Conservation (phyloP, 2,329 filamentous ascomycete genomes). For the Monilinia laxa region DNA sequence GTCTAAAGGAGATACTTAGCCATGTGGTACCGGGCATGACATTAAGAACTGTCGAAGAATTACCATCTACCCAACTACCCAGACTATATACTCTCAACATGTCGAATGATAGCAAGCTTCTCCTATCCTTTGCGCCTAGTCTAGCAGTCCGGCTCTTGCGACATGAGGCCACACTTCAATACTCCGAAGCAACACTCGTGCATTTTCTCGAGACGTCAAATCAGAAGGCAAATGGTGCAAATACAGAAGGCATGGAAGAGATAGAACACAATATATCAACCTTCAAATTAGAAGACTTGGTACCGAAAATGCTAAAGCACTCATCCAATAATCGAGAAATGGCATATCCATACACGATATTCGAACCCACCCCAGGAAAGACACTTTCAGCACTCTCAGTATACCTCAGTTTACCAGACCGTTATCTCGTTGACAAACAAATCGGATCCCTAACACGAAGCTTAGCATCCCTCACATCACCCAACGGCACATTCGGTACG, state of each 20-base stretch:
- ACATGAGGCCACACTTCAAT: slow-evolving; percentile 37
- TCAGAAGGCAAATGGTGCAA: background rate
- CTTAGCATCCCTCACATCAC: slow-evolving; percentile 37
- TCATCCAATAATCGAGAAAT: slow-evolving; percentile 37
- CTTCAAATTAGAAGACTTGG: slow-evolving; percentile 25
- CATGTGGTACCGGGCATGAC: slow-evolving; percentile 34
- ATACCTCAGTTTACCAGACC: slow-evolving; percentile 35
- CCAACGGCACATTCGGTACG: slow-evolving; percentile 37
- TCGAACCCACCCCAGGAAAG: slow-evolving; percentile 31
- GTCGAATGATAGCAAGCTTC: slow-evolving; percentile 36
- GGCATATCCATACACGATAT: slow-evolving; percentile 39
- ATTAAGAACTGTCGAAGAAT: slow-evolving; percentile 37
- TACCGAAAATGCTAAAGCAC: slow-evolving; percentile 40
- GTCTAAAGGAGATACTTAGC: slow-evolving; percentile 38
- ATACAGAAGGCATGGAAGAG: background rate
- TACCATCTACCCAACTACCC: slow-evolving; percentile 38
- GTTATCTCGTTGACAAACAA: slow-evolving; percentile 35
- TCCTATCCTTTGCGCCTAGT: slow-evolving; percentile 37
- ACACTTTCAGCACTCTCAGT: slow-evolving; percentile 35
- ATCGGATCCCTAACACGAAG: slow-evolving; percentile 35
- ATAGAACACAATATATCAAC: slow-evolving; percentile 12
- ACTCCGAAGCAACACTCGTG: slow-evolving; percentile 38
- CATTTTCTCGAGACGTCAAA: slow-evolving; percentile 33
- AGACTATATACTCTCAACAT: slow-evolving; percentile 39
- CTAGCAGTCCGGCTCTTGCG: slow-evolving; percentile 36